Evolutionary conservation across 2,329 filamentous ascomycete species (phyloP), one percentile per base, ranked within the genome.

Genomic region (Ceratocystis variospora): DNA sequence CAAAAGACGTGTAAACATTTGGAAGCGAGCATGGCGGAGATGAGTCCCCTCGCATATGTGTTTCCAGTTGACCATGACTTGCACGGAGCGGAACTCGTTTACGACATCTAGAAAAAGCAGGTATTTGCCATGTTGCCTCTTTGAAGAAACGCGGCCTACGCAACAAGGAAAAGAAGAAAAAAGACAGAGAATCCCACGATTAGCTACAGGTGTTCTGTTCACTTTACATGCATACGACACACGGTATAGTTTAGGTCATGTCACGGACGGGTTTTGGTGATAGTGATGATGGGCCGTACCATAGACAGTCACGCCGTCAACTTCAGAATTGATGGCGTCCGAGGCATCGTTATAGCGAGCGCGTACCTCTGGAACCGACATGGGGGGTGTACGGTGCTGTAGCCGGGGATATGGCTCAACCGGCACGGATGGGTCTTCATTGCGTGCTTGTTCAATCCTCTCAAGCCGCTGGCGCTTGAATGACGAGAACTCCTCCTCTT

Each of bases 71-170:
- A 88, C 81, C 78, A 96, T 85, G 68, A 87, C 81, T 76, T 99
- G 94, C 44, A 95, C 75, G 69, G 81, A 83, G 70, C 84, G 77
- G 67, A 86, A 87, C 73, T 90, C 85, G 74, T 90, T 85, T 70
- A 85, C 79, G 62, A 97, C 77, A 75, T 94, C 88, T 70, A 96
- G 75, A 75, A 99, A 99, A 69, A 90, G 79, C 71, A 99, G 84
- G 76, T 88, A 90, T 71, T 84, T 86, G 70, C 92, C 87, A 65
- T 85, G 82, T 61, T 83, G 79, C 69, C 90, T 88, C 73, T 88
- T 82, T 61, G 86, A 85, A 72, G 81, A 80, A 69, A 96, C 81
- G 73, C 90, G 90, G 75, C 91, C 90, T 86, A 68, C 66, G 68
- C 44, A 66, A 66, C 63, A 70, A 70, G 66, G 70, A 59, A 78